Evolutionary conservation across 495 filamentous ascomycete genomes (phyloP), one percentile per base, ranked within the genome.

Genomic region (Hypoxylon lenormandii): DNA sequence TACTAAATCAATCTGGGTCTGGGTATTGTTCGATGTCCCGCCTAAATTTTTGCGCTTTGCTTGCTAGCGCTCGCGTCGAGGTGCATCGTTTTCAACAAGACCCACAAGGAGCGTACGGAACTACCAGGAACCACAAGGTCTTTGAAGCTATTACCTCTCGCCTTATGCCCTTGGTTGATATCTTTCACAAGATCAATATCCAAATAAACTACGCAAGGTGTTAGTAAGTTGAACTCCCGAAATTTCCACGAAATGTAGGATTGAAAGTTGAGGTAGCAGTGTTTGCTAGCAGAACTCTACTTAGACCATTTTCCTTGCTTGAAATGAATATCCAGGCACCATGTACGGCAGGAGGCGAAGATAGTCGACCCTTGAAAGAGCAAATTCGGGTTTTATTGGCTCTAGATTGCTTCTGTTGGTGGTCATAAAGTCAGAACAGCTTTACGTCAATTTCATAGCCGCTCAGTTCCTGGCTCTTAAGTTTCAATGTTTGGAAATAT

Each of bases 61-160:
- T 28, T 28, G 26, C 26, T 28, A 7, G 26, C 26, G 26, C 26
- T 28, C 3, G 26, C 3, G 26, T 7, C 26, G 26, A 28, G 74
- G 74, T 15, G 74, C 72, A 45, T 80, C 78, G 37, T 73, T 73
- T 30, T 75, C 72, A 2, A 81, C 73, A 13, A 80, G 73, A 1
- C 77, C 73, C 10, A 74, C 57, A 13, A 82, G 72, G 26, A 80
- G 68, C n/a, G 67, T 43, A 38, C 74, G 66, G 7, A 28, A 49
- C 69, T 64, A 15, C 70, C 12, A 6, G 76, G 70, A 28, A 82
- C 70, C 3, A 81, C 72, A 1, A 82, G 69, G 8, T 66, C 54
- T 3, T 76, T 51, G 47, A 78, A 82, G 46, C 75, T 47, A 56
- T 65, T 21, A 45, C 65, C 18, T 58, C 65, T 50, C 12, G 50